Evolutionary conservation across 2,329 filamentous ascomycete genomes (phyloP).

Genomic region (Phyllosticta citriasiana): DNA sequence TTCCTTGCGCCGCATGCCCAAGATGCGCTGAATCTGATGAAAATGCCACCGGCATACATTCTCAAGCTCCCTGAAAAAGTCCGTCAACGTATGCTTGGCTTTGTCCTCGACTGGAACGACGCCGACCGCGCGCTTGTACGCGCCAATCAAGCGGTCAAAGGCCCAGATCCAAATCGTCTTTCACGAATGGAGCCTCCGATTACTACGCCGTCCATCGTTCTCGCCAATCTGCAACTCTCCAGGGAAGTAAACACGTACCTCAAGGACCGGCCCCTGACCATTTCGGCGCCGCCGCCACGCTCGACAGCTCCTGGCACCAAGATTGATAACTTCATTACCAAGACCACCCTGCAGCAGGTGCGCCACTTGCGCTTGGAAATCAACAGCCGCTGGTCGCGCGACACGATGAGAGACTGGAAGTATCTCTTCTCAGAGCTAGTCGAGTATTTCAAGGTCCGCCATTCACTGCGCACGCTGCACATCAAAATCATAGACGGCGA

Average conservation of each 20-base stretch:
- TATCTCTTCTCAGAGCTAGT: background rate
- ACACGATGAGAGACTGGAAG: background rate
- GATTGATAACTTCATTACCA: slow-evolving; percentile 1
- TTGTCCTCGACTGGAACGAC: slow-evolving; percentile 6
- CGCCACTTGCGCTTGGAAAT: slow-evolving; percentile 4
- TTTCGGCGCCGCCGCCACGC: slow-evolving; percentile 3
- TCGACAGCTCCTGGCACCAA: slow-evolving; percentile 1
- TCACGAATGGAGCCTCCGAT: slow-evolving; percentile 1
- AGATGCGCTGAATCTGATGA: slow-evolving; percentile 4
- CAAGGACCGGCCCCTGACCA: background rate
- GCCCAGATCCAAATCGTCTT: background rate
- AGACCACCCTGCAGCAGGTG: background rate
- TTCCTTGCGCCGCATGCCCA: slow-evolving; percentile 1
- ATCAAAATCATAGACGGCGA: background rate
- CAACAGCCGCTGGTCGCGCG: background rate
- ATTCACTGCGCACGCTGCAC: background rate
- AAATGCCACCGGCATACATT: slow-evolving; percentile 3
- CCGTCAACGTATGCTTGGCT: background rate
- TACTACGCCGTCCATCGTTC: background rate
- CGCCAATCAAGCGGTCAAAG: background rate
- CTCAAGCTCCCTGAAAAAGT: background rate
- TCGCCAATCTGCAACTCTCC: background rate
- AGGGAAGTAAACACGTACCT: background rate
- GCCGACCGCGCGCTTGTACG: background rate
- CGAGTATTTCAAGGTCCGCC: background rate